Evolutionary conservation across 345 rosid species (phyloP).

Genomic region (Sisymbrium irio): DNA sequence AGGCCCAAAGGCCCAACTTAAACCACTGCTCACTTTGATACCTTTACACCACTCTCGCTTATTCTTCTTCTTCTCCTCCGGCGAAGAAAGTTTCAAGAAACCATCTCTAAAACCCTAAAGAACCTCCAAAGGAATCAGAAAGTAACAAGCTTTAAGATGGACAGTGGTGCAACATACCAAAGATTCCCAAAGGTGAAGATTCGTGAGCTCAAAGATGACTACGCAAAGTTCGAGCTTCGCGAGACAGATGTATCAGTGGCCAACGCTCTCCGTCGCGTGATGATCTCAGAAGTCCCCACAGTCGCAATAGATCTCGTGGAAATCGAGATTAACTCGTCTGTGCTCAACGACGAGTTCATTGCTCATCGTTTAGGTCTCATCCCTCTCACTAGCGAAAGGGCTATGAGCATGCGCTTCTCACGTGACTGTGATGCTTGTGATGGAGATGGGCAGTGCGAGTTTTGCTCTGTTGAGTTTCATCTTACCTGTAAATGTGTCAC

Average conservation of each 20-base stretch:
- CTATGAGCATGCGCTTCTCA: constrained; percentile 95
- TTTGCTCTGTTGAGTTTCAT: constrained; percentile 89
- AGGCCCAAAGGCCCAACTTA: too few relatives aligned
- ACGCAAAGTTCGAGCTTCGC: constrained; percentile 85
- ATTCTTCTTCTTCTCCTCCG: too few relatives aligned
- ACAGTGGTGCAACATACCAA: constrained; percentile 71
- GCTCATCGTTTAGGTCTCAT: constrained; percentile 95
- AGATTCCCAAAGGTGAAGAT: constrained; percentile 81
- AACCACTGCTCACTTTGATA: too few relatives aligned
- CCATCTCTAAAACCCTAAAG: too few relatives aligned
- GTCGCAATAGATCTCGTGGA: constrained; percentile 95
- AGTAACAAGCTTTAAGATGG: constrained; percentile 41
- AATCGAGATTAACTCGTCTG: constrained; percentile 86
- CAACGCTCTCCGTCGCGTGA: constrained; percentile 94
- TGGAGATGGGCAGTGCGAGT: constrained; percentile 97
- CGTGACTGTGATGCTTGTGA: constrained; percentile 96
- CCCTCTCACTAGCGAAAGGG: constrained; percentile 83
- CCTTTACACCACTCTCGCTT: too few relatives aligned
- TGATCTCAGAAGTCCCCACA: constrained; percentile 97
- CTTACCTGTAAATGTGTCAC: constrained; percentile 69
- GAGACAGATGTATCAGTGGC: constrained; percentile 89
- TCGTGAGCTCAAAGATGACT: constrained; percentile 79
- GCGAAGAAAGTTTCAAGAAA: too few relatives aligned
- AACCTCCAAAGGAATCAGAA: not conserved
- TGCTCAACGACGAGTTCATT: constrained; percentile 90